Conservation (phyloP, 352 stramenopile genomes). For the Globisporangium nodosum region DNA sequence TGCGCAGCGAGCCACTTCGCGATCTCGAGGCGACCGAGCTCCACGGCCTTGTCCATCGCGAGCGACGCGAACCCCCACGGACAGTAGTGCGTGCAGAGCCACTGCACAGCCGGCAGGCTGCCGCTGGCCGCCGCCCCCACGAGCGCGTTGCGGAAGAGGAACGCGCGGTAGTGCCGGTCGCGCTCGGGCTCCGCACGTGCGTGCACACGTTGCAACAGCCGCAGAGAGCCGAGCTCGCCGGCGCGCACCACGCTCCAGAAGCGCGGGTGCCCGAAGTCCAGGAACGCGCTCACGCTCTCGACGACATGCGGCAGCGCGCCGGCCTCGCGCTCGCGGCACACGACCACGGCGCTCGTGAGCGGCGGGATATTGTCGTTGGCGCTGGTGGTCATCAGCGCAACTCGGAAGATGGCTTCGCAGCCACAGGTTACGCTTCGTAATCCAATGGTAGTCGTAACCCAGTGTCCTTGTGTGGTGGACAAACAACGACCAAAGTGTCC, state of each 20-base stretch:
- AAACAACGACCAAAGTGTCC: too few species aligned
- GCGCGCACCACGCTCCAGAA: slow-evolving; percentile 1
- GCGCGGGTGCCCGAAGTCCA: background rate
- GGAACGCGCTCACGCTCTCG: slow-evolving; percentile 3
- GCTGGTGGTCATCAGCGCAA: too few species aligned
- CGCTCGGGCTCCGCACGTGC: background rate
- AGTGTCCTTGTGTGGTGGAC: too few species aligned
- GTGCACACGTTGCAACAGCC: slow-evolving; percentile 1
- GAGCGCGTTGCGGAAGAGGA: slow-evolving; percentile 2
- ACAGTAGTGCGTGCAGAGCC: slow-evolving; percentile 6
- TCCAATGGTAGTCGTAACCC: too few species aligned
- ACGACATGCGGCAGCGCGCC: slow-evolving; percentile 1
- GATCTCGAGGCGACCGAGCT: slow-evolving; percentile 8
- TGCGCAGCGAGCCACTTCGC: slow-evolving; percentile 7
- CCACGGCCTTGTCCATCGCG: slow-evolving; percentile 6
- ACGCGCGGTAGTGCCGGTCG: slow-evolving; percentile 4
- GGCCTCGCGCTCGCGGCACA: background rate
- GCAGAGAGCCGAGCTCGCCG: slow-evolving; percentile 1
- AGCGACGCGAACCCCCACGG: slow-evolving; percentile 7
- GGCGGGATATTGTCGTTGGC: background rate
- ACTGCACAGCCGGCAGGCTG: background rate
- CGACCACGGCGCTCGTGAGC: slow-evolving; percentile 1
- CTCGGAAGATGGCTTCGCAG: too few species aligned
- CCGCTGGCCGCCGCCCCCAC: background rate
- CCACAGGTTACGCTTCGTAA: too few species aligned